phyloP scores from a whole-genome alignment of 495 filamentous ascomycete genomes.

The Hamigera avellanea region DNA sequence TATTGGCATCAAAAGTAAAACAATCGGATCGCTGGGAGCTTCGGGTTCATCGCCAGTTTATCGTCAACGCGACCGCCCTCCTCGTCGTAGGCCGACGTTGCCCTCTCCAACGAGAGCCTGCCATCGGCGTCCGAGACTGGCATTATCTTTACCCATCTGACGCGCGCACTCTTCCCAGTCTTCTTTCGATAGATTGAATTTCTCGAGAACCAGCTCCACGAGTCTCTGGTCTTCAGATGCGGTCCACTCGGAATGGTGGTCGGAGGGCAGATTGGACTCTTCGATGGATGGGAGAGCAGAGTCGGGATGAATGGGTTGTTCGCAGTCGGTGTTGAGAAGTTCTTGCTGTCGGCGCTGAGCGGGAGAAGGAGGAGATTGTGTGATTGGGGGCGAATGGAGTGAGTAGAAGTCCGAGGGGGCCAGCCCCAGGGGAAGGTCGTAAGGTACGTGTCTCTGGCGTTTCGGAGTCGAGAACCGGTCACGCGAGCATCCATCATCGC shows the following conservation, averaged over 20 bases:
- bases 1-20: background rate
- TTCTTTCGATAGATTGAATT: slow-evolving; percentile 56
- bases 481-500: slow-evolving; percentile 18
- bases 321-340: background rate
- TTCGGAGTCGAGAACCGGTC: slow-evolving; percentile 53
- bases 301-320: slow-evolving; percentile 18
- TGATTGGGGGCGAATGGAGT: slow-evolving; percentile 33
- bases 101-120: slow-evolving; percentile 53
- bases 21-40: no score
- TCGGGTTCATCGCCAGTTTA: slow-evolving; percentile 5
- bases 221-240: slow-evolving; percentile 59
- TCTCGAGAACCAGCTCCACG: slow-evolving; percentile 63
- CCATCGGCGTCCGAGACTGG: slow-evolving; percentile 58
- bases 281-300: slow-evolving; percentile 31
- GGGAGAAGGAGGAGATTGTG: slow-evolving; percentile 26
- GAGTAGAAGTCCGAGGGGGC: slow-evolving; percentile 52
- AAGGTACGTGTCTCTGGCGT: slow-evolving; percentile 52
- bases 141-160: slow-evolving; percentile 49
- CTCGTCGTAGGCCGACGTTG: slow-evolving; percentile 36
- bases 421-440: slow-evolving; percentile 55
- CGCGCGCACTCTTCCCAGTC: slow-evolving; percentile 75
- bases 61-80: slow-evolving; percentile 41
- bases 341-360: slow-evolving; percentile 10
- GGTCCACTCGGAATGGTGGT: slow-evolving; percentile 44
- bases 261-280: slow-evolving; percentile 13